A percentile compares a stretch with the other conserved stretches of the same genome.
Evolutionary conservation across 2,329 filamentous ascomycete genomes (phyloP).

Genomic region (Aciculosporium take): DNA sequence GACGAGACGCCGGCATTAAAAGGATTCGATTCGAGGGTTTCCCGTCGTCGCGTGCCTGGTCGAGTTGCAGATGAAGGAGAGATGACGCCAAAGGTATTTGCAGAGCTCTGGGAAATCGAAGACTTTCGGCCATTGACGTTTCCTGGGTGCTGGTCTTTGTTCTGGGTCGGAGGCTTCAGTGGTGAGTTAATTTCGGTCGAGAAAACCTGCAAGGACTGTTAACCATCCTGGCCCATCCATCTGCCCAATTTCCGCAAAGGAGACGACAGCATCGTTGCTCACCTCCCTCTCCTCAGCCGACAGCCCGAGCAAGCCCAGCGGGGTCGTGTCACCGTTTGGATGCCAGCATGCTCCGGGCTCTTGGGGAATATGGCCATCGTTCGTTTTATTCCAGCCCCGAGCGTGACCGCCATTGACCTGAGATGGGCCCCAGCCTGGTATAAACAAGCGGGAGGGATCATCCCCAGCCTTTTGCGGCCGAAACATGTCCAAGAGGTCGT

Average conservation of each 20-base stretch:
- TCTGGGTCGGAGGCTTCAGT: slow-evolving; percentile 71
- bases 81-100: slow-evolving; percentile 51
- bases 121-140: slow-evolving; percentile 60
- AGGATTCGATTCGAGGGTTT: slow-evolving; percentile 59
- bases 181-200: slow-evolving; percentile 82
- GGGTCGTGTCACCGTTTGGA: slow-evolving; percentile 50
- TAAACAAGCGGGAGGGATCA: slow-evolving; percentile 50
- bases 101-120: slow-evolving; percentile 60
- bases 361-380: slow-evolving; percentile 57
- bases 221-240: no score
- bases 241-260: slow-evolving; percentile 6
- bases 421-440: slow-evolving; percentile 66
- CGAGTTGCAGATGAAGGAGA: slow-evolving; percentile 60
- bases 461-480: slow-evolving; percentile 35
- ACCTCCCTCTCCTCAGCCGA: slow-evolving; percentile 46
- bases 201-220: slow-evolving; percentile 46
- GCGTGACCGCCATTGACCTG: slow-evolving; percentile 48
- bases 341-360: slow-evolving; percentile 95
- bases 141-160: slow-evolving; percentile 46
- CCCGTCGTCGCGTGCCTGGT: slow-evolving; percentile 65
- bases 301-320: slow-evolving; percentile 61
- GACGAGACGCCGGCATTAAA: slow-evolving; percentile 42
- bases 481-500: slow-evolving; percentile 65
- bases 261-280: slow-evolving; percentile 10
- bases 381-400: slow-evolving; percentile 62